Evolutionary conservation across 768 basidiomycete species (phyloP).

Genomic region (Boletus vermiculosoides): DNA sequence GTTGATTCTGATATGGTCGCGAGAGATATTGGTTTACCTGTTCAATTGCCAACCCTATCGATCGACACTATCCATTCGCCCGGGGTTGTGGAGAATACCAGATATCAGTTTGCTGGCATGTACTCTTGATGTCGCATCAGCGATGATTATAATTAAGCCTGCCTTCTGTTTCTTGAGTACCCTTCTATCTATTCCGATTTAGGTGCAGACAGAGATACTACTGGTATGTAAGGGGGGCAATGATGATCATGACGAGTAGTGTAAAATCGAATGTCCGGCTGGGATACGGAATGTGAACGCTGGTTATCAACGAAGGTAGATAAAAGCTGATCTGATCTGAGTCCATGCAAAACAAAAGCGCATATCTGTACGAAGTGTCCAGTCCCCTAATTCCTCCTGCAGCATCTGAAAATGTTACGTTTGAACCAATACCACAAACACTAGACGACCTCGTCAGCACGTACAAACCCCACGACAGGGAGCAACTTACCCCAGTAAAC

Average conservation of each 20-base stretch:
- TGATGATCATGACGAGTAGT: conserved; percentile 18
- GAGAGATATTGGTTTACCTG: conserved; percentile 8
- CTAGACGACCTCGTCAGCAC: conserved; percentile 37
- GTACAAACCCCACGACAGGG: not conserved
- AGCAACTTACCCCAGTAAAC: conserved; percentile 65
- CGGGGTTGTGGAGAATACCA: conserved; percentile 17
- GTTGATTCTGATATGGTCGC: conserved; percentile 20
- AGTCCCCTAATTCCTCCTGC: conserved; percentile 60
- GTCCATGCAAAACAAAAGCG: conserved; percentile 25
- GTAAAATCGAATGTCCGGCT: conserved; percentile 27
- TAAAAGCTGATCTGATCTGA: conserved; percentile 20
- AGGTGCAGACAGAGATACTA: conserved; percentile 25
- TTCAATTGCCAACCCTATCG: conserved; percentile 19
- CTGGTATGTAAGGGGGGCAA: conserved; percentile 14
- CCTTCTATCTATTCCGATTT: conserved; percentile 25
- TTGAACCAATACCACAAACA: conserved; percentile 82
- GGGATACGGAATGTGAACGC: conserved; percentile 14
- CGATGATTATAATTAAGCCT: conserved; percentile 10
- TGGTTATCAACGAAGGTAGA: conserved; percentile 34
- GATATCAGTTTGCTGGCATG: conserved; percentile 50
- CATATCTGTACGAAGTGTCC: conserved; percentile 12
- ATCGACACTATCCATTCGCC: conserved; percentile 15
- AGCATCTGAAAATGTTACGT: conserved; percentile 79
- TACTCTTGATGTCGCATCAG: conserved; percentile 44
- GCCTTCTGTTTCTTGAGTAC: conserved; percentile 19